These are phyloP conservation scores for Kandelia obovata DNA, from an alignment of 345 rosid species.

Conservation along the genomic window DNA sequence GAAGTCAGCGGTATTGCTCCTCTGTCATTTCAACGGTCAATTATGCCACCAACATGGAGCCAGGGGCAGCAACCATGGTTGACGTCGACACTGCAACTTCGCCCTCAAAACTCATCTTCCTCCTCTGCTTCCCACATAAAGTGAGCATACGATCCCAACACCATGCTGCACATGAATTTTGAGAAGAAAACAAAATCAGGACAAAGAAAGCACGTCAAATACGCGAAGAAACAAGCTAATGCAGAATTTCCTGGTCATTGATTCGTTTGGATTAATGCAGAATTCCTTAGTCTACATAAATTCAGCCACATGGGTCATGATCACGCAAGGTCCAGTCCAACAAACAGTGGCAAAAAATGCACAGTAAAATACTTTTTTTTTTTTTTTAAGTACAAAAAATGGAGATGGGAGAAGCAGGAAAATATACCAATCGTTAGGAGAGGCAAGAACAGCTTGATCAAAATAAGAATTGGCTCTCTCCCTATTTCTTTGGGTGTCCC, in stretches of 20 bases:
- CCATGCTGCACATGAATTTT: conserved; percentile 43
- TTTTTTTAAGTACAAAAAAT: too few relatives aligned
- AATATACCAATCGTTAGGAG: conserved; percentile 69
- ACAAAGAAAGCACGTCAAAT: too few relatives aligned
- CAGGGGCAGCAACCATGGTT: conserved; percentile 31
- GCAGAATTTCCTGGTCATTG: too few relatives aligned
- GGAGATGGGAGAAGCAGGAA: too few relatives aligned
- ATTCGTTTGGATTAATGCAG: too few relatives aligned
- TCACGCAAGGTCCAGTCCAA: too few relatives aligned
- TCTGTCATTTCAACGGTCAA: not conserved
- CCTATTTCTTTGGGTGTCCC: conserved; percentile 59
- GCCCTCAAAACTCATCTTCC: conserved; percentile 25
- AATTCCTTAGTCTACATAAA: too few relatives aligned
- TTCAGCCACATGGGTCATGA: too few relatives aligned
- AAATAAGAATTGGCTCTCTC: conserved; percentile 64
- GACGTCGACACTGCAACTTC: conserved; percentile 12
- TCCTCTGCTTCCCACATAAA: conserved; percentile 93
- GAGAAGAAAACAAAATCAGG: not conserved
- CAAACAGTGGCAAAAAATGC: too few relatives aligned
- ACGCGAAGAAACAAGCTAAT: too few relatives aligned
- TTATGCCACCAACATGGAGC: not conserved
- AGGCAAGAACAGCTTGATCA: conserved; percentile 61
- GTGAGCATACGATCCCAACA: conserved; percentile 73
- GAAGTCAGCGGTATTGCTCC: not conserved
- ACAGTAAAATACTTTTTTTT: too few relatives aligned